Evolutionary conservation across 805 yeast species (phyloP), one percentile per base, ranked within the genome.

Genomic region (Kazachstania bromeliacearum): DNA sequence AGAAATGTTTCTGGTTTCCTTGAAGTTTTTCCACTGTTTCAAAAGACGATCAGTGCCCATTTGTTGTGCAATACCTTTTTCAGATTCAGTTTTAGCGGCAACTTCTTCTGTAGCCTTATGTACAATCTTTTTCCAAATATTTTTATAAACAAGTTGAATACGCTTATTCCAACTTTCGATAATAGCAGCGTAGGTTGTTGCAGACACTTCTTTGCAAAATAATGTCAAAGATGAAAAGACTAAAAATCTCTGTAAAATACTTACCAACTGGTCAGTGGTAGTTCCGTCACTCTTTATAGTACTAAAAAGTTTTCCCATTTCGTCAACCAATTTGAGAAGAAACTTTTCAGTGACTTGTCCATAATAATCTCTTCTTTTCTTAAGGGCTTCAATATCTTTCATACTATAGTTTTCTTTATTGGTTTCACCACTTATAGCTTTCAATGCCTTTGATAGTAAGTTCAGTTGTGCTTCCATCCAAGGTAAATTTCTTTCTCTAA

Each of bases 341-440:
- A 85, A 82, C 4, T 62, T 57, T 2, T 52, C 47, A 1, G 80
- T 66, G 1, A 76, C 76, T 15, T 60, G 53, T 46, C 78, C 84
- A 51, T 80, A 83, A 4, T 64, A 68, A 12, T 65, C 61, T 39
- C 75, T 70, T 48, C 80, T 77, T 47, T 83, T 85, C 41, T 67
- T 68, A 40, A 85, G 64, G 0, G 94, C 94, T 39, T 68, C 66
- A 85, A 85, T 80, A 14, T 71, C 68, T 26, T 77, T 75, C 40
- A 80, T 53, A 37, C 66, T 66, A 38, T 67, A 67, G 31, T 61
- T 55, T 8, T 63, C 67, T 15, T 62, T 64, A 16, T 60, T 56
- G 9, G 57, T 53, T 27, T 63, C 70, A 33, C 77, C 76, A 39
- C 74, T 66, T 18, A 79, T 76, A 2, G 85, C 78, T 31, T 63